A percentile compares a stretch with the other conserved stretches of the same genome.
Conservation (phyloP, 192 early-diverging fungal species). For the Rhizoclosmatium sp. region DNA sequence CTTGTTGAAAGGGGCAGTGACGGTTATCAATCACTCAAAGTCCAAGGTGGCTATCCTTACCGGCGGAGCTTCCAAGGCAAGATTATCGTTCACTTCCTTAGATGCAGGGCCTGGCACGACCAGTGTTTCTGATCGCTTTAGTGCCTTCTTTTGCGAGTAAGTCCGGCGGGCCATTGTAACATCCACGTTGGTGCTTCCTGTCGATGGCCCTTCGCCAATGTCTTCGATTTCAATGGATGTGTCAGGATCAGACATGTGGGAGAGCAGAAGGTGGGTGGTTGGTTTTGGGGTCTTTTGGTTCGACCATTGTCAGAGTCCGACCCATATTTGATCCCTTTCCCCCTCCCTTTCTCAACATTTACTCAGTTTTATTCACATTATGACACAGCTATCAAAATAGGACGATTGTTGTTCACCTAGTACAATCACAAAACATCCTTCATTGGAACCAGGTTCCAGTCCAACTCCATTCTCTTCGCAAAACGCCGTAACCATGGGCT, state of each 20-base stretch:
- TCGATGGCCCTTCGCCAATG: slow-evolving; percentile 6
- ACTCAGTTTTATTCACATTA: background rate
- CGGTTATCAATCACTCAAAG: too few species aligned
- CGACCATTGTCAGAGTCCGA: too few species aligned
- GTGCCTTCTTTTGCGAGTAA: background rate
- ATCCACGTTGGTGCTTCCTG: background rate
- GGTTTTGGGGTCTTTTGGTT: too few species aligned
- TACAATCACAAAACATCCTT: background rate
- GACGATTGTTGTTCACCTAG: background rate
- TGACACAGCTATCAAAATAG: background rate
- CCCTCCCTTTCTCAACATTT: too few species aligned
- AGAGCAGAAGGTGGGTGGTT: too few species aligned
- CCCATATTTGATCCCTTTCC: too few species aligned
- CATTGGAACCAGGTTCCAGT: background rate
- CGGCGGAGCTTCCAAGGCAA: too few species aligned
- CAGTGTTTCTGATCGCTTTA: background rate
- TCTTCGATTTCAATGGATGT: background rate
- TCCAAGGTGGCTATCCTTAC: too few species aligned
- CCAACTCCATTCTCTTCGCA: background rate
- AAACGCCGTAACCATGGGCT: slow-evolving; percentile 69
- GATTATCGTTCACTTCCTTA: background rate
- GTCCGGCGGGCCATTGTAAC: background rate
- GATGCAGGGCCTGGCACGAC: background rate
- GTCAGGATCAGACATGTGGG: background rate
- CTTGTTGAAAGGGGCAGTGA: background rate